These are phyloP conservation scores for Coelastrella sp. DNA, from an alignment of 139 green algal genomes.

Conservation along the genomic window DNA sequence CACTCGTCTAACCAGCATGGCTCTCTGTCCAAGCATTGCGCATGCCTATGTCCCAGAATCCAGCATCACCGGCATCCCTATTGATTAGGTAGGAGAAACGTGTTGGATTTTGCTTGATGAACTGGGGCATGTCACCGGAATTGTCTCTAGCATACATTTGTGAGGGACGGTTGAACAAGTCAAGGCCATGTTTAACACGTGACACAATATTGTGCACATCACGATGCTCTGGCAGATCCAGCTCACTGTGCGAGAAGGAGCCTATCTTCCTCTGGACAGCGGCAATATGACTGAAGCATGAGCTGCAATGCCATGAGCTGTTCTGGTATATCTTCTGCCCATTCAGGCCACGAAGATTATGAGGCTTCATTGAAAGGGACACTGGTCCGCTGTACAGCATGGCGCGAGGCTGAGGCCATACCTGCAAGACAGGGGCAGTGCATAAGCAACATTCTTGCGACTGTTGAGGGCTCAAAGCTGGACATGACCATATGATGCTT, in stretches of 20 bases:
- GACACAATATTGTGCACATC: background rate
- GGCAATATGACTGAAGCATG: background rate
- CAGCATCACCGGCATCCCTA: constrained; percentile 4
- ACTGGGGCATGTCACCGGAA: background rate
- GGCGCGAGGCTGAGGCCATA: background rate
- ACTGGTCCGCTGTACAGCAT: background rate
- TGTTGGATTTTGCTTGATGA: background rate
- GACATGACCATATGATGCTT: background rate
- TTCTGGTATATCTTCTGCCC: background rate
- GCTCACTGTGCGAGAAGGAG: background rate
- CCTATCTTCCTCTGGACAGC: background rate
- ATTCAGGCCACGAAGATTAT: background rate
- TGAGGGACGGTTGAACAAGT: constrained; percentile 14
- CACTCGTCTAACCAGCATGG: too few relatives aligned
- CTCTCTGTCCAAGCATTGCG: too few relatives aligned
- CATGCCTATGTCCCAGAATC: background rate
- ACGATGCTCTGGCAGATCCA: background rate
- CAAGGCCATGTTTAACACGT: background rate
- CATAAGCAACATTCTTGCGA: background rate
- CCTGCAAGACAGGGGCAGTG: background rate
- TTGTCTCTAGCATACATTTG: background rate
- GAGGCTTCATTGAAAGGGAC: background rate
- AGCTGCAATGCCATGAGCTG: constrained; percentile 13
- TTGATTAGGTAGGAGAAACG: constrained; percentile 12
- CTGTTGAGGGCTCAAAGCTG: background rate